Conservation (phyloP, 225 moss, liverwort and hornwort species). For the Bryum argenteum region DNA sequence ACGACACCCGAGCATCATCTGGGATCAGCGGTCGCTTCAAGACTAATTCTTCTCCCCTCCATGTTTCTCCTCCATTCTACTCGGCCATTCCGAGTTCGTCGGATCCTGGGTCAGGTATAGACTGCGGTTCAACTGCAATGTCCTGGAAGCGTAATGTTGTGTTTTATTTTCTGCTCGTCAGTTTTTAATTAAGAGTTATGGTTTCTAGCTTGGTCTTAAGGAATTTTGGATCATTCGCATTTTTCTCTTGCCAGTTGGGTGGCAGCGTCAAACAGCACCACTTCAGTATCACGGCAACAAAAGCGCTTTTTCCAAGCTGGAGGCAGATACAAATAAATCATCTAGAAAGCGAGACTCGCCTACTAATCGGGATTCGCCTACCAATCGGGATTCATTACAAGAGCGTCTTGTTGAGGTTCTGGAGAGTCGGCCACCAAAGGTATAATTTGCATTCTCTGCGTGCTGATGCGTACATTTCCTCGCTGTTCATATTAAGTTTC, state of each 20-base stretch:
- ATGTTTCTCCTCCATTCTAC: conserved; percentile 65
- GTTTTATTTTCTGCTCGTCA: conserved; percentile 3
- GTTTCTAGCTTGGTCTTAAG: neutral
- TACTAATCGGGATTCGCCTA: conserved; percentile 79
- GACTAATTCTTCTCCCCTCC: conserved; percentile 58
- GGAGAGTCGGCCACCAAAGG: conserved; percentile 86
- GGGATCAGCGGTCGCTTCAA: conserved; percentile 71
- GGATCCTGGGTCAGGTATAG: conserved; percentile 88
- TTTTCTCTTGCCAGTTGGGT: conserved; percentile 58
- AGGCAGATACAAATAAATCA: conserved; percentile 55
- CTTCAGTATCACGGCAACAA: conserved; percentile 85
- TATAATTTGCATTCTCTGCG: conserved; percentile 19
- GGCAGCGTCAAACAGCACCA: conserved; percentile 66
- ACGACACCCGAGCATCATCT: conserved; percentile 62
- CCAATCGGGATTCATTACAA: conserved; percentile 83
- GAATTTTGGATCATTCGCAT: neutral
- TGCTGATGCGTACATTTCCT: neutral
- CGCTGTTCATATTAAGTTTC: neutral
- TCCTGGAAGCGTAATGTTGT: neutral
- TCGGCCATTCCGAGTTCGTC: conserved; percentile 71
- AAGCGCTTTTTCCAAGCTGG: conserved; percentile 93
- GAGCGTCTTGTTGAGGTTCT: conserved; percentile 97
- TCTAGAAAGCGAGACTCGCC: conserved; percentile 76
- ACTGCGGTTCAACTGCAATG: conserved; percentile 12
- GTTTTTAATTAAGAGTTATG: neutral